Evolutionary conservation across 1,284 basidiomycete genomes (phyloP), one percentile per base, ranked within the genome.

Genomic region (Malassezia cuniculi): DNA sequence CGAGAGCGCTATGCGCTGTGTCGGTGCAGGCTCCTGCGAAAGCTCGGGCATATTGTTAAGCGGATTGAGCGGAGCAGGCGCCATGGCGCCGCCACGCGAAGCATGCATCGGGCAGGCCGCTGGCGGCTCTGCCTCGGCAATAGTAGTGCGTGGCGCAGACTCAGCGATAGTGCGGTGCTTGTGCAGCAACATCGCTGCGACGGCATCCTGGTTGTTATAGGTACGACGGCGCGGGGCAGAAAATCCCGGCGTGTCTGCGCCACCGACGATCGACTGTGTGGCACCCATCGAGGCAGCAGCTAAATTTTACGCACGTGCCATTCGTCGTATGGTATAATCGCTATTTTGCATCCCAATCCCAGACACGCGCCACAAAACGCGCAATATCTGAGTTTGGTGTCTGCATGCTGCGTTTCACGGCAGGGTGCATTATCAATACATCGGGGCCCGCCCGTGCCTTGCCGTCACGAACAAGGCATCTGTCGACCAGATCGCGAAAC

Each of bases 401-500:
- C 63, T 81, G 76, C 62, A 78, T 78, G 74, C 85, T 82, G 34
- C 77, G 76, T 43, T 75, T 74, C 33, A 99, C 81, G 81, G 87
- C 95, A 2, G 82, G 81, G 68, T 97, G 90, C 31, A 71, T 69
- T 29, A 93, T 72, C 73, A 95, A 78, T 55, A 84, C 79, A 52
- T 76, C 78, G 1, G 93, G 93, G 16, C 80, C 80, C 5, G 85
- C 87, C 34, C 90, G 78, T 24, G 73, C 72, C 8, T 70, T 69
- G 15, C 67, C 59, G 43, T 71, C 65, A 39, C 69, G 69, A 27
- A 70, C 69, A n/a, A 71, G 87, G 84, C 85, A 82, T 54, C 78
- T 74, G 61, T 77, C 79, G 69, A 95, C 80, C 66, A 97, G 95
- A 55, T 87, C 81, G 66, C 90, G 87, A 76, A 95, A 85, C 15